phyloP scores from a whole-genome alignment of 1,284 basidiomycete species.

The Pseudozyma sp. region DNA sequence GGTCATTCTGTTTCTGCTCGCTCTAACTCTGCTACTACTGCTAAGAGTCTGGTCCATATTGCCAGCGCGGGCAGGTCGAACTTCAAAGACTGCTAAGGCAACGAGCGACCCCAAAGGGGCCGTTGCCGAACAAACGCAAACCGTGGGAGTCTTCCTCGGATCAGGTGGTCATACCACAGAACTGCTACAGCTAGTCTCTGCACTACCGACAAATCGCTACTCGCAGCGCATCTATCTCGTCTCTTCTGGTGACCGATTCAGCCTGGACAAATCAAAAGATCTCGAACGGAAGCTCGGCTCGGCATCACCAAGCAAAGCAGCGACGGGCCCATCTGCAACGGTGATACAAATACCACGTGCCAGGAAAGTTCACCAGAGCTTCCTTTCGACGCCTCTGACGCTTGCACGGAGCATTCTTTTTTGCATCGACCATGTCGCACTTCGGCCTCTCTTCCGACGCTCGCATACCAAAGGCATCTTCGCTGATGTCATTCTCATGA shows the following conservation, averaged over 20 bases:
- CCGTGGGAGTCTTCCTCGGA: conserved; percentile 75
- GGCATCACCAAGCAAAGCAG: background rate
- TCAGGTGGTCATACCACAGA: conserved; percentile 93
- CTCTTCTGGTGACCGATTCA: conserved; percentile 84
- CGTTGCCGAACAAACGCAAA: background rate
- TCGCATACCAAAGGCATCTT: background rate
- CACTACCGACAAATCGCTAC: conserved; percentile 82
- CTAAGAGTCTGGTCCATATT: conserved; percentile 32
- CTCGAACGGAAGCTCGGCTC: conserved; percentile 74
- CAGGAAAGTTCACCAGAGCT: conserved; percentile 71
- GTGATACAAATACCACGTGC: conserved; percentile 78
- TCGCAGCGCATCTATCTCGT: conserved; percentile 83
- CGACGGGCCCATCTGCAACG: conserved; percentile 4
- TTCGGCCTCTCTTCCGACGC: conserved; percentile 21
- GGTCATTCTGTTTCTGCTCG: too few relatives aligned
- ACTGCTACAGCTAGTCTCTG: conserved; percentile 80
- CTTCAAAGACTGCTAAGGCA: background rate
- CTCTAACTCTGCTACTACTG: background rate
- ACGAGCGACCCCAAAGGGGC: background rate
- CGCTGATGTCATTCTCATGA: conserved; percentile 85
- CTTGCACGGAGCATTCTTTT: conserved; percentile 39
- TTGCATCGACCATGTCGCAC: conserved; percentile 48
- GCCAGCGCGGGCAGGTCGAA: conserved; percentile 7
- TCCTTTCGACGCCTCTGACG: conserved; percentile 54
- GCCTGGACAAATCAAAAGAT: conserved; percentile 77